Evolutionary conservation across 257 asterid genomes (phyloP).

Genomic region (Euphrasia confusa): DNA sequence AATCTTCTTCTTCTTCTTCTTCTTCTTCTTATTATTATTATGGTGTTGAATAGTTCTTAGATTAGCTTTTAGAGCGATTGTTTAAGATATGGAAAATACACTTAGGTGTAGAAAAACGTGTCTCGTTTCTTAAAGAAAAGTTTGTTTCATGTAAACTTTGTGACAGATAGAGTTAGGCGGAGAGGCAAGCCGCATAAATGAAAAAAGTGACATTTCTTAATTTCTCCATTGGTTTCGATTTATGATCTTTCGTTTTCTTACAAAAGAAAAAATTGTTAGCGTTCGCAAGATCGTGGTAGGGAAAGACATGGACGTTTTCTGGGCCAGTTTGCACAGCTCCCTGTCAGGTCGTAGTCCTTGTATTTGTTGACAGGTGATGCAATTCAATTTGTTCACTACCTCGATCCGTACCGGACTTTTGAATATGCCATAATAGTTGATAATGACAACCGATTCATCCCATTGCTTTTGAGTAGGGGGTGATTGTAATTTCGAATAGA

Average conservation of each 20-base stretch:
- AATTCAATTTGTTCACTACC: background rate
- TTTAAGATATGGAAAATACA: too few species aligned
- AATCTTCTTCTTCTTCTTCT: too few species aligned
- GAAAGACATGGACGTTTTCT: conserved; percentile 22
- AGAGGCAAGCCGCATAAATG: background rate
- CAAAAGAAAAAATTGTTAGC: background rate
- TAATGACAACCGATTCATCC: too few species aligned
- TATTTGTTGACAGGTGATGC: background rate
- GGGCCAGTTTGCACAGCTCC: conserved; percentile 1
- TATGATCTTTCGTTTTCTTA: conserved; percentile 19
- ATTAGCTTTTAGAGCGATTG: too few species aligned
- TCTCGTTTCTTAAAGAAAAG: too few species aligned
- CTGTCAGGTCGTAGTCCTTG: conserved; percentile 5
- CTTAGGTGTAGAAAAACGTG: too few species aligned
- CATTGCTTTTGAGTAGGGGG: background rate
- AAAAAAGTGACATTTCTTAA: conserved; percentile 6
- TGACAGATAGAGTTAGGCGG: background rate
- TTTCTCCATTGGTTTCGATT: background rate
- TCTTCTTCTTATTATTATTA: too few species aligned
- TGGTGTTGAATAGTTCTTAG: too few species aligned
- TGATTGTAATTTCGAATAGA: background rate
- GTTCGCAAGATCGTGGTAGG: background rate
- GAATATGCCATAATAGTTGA: background rate
- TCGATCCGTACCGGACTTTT: background rate
- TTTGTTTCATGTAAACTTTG: too few species aligned